Percentiles rank a stretch among this genome's conserved stretches.
phyloP scores from a whole-genome alignment of 2,329 filamentous ascomycete genomes.

The Beauveria caledonica region DNA sequence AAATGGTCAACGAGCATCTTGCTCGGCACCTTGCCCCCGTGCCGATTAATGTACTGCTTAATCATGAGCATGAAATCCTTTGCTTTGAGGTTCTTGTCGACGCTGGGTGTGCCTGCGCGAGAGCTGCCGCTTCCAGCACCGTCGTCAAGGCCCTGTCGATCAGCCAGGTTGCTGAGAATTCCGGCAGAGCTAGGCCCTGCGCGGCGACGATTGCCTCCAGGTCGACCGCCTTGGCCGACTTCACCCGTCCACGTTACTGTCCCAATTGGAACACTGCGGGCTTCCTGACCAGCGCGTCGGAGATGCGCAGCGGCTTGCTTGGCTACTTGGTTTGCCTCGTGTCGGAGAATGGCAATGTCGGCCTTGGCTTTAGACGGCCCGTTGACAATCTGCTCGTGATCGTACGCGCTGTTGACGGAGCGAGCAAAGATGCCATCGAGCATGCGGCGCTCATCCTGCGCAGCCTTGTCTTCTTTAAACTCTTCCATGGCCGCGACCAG shows the following conservation, averaged over 20 bases:
- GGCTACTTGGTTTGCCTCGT: slow-evolving; percentile 74
- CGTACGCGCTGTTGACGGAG: slow-evolving; percentile 82
- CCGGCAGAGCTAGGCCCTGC: slow-evolving; percentile 45
- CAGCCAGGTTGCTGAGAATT: slow-evolving; percentile 49
- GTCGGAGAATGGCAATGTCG: slow-evolving; percentile 69
- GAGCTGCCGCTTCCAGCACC: slow-evolving; percentile 37
- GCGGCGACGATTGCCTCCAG: slow-evolving; percentile 45
- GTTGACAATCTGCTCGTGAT: slow-evolving; percentile 86
- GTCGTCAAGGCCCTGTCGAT: slow-evolving; percentile 43
- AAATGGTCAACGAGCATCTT: slow-evolving; percentile 89
- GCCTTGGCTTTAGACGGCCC: slow-evolving; percentile 63
- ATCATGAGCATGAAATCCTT: slow-evolving; percentile 66
- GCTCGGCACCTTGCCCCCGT: slow-evolving; percentile 71
- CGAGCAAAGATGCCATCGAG: slow-evolving; percentile 84
- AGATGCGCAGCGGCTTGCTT: slow-evolving; percentile 70
- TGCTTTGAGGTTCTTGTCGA: slow-evolving; percentile 35
- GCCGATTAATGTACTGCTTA: slow-evolving; percentile 66
- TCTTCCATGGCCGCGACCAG: slow-evolving; percentile 59
- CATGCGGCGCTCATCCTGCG: slow-evolving; percentile 62
- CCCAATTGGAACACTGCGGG: slow-evolving; percentile 66
- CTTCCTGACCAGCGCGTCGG: slow-evolving; percentile 62
- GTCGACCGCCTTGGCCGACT: slow-evolving; percentile 67
- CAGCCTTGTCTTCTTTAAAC: slow-evolving; percentile 46
- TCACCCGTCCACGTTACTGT: slow-evolving; percentile 92
- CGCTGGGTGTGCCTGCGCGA: slow-evolving; percentile 35